phyloP scores from a whole-genome alignment of 306 rosid species.

The Cucurbita maxima region DNA sequence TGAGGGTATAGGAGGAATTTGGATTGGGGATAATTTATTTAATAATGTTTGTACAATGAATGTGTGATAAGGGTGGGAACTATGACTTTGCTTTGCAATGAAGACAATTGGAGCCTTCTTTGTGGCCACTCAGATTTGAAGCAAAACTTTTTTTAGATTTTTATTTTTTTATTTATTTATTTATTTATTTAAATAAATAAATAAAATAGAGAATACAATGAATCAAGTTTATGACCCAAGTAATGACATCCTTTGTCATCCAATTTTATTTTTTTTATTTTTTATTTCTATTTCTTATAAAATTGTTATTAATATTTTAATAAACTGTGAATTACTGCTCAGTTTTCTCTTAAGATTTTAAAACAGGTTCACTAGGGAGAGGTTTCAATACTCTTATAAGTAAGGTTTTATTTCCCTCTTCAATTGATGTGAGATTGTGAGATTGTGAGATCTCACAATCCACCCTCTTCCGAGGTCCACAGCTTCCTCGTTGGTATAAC shows the following conservation, averaged over 20 bases:
- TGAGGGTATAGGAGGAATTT: no score
- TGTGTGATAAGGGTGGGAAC: background rate
- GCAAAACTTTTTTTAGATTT: background rate
- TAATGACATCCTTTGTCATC: background rate
- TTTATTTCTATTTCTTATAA: no score
- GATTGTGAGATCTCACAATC: no score
- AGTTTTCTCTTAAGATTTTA: no score
- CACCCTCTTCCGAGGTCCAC: no score
- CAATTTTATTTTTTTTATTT: background rate
- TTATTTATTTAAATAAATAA: background rate
- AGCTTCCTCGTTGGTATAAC: no score
- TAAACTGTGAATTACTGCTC: no score
- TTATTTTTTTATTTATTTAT: background rate
- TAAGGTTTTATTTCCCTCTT: no score
- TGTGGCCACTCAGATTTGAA: background rate
- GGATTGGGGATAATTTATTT: background rate
- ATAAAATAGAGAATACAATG: background rate
- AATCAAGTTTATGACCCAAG: background rate
- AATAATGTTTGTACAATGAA: background rate
- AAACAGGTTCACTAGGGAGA: no score
- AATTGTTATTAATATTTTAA: no score
- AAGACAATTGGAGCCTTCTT: slow-evolving; percentile 4
- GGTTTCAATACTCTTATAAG: no score
- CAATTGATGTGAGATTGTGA: no score
- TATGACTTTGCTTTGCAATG: background rate